Conservation (phyloP, 805 yeast species). For the Yamadazyma laniorum region DNA sequence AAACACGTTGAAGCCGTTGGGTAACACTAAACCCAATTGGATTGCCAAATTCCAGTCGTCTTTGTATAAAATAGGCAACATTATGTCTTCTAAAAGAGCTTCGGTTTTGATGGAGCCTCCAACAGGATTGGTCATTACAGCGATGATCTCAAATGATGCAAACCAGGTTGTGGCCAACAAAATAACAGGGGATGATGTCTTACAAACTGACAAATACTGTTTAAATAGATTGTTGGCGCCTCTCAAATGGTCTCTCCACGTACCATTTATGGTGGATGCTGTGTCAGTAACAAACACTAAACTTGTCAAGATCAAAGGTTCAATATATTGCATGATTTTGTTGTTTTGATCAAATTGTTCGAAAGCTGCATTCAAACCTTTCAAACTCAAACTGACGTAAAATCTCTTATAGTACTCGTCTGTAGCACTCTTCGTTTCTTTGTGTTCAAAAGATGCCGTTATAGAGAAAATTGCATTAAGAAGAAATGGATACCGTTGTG, state of each 20-base stretch:
- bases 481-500: constrained; percentile 15
- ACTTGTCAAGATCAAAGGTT: constrained; percentile 59
- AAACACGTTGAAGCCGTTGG: constrained; percentile 43
- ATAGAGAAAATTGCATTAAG: constrained; percentile 17
- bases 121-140: constrained; percentile 45
- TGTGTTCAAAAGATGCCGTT: constrained; percentile 18
- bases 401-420: constrained; percentile 13
- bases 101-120: constrained; percentile 51
- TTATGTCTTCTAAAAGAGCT: constrained; percentile 26
- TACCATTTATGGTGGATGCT: constrained; percentile 44
- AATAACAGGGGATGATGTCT: constrained; percentile 32
- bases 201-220: constrained; percentile 37
- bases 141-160: constrained; percentile 48
- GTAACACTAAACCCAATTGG: constrained; percentile 35
- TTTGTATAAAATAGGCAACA: constrained; percentile 25
- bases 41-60: constrained; percentile 16
- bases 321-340: constrained; percentile 43
- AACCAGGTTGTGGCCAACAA: constrained; percentile 55
- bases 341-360: constrained; percentile 13
- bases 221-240: constrained; percentile 57
- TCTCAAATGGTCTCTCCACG: constrained; percentile 57
- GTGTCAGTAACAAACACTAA: constrained; percentile 56
- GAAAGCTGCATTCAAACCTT: constrained; percentile 14
- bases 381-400: constrained; percentile 14
- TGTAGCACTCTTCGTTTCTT: constrained; percentile 7